These are phyloP conservation scores for Lentinula aciculospora DNA, from an alignment of 768 basidiomycete species.

Conservation along the genomic window DNA sequence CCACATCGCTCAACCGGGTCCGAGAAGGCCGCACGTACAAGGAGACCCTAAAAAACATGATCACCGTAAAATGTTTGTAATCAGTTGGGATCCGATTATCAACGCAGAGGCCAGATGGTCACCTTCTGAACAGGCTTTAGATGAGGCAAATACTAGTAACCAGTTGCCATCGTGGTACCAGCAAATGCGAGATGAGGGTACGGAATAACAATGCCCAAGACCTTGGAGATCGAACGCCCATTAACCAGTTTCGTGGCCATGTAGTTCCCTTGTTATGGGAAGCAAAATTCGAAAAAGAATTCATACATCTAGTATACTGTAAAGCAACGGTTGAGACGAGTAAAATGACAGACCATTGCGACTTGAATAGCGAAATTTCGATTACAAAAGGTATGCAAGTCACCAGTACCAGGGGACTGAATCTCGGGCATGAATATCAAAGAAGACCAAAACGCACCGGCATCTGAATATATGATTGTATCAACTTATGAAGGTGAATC, in stretches of 20 bases:
- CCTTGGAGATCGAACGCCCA: conserved; percentile 10
- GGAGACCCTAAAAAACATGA: too few species aligned
- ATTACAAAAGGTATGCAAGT: conserved; percentile 9
- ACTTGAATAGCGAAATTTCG: conserved; percentile 8
- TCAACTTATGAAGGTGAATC: conserved; percentile 6
- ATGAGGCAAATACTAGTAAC: conserved; percentile 10
- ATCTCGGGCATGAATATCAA: background rate
- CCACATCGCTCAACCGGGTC: too few species aligned
- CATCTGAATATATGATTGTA: conserved; percentile 13
- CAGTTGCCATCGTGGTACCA: too few species aligned
- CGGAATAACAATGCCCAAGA: conserved; percentile 11
- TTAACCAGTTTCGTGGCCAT: too few species aligned
- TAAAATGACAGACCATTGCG: too few species aligned
- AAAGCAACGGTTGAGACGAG: too few species aligned
- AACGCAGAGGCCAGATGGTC: too few species aligned
- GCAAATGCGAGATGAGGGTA: conserved; percentile 10
- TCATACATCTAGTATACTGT: too few species aligned
- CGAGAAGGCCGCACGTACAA: conserved; percentile 13
- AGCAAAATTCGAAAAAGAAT: too few species aligned
- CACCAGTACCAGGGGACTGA: conserved; percentile 8
- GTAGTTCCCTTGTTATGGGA: too few species aligned
- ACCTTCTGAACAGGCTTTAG: too few species aligned
- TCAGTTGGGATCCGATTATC: too few species aligned
- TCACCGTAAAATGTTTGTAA: conserved; percentile 11
- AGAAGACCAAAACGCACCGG: conserved; percentile 5